phyloP scores from a whole-genome alignment of 1,284 basidiomycete species.

The Amylostereum areolatum region DNA sequence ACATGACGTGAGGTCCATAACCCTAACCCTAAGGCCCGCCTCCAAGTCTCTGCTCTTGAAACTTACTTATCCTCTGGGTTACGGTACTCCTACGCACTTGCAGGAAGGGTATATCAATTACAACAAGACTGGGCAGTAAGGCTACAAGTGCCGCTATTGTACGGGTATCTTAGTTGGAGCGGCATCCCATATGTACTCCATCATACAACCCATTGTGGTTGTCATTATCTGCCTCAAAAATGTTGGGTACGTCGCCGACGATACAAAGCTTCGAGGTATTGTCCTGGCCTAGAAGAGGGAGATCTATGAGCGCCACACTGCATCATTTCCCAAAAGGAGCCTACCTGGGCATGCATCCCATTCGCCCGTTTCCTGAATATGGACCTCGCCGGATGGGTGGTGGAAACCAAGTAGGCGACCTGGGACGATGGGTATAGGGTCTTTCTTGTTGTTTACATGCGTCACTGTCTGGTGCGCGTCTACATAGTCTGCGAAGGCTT shows the following conservation, averaged over 20 bases:
- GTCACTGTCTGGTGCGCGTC: slow-evolving; percentile 16
- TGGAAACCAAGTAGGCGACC: slow-evolving; percentile 25
- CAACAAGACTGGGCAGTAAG: too few relatives aligned
- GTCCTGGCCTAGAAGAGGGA: slow-evolving; percentile 40
- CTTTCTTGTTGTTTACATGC: slow-evolving; percentile 29
- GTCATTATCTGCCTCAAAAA: slow-evolving; percentile 33
- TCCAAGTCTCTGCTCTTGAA: too few relatives aligned
- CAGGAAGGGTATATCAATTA: too few relatives aligned
- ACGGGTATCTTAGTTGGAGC: neutral
- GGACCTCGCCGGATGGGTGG: slow-evolving; percentile 28
- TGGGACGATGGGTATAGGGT: slow-evolving; percentile 30
- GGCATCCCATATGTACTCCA: slow-evolving; percentile 47
- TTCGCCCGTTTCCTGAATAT: slow-evolving; percentile 21
- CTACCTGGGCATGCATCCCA: slow-evolving; percentile 36
- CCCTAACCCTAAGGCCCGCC: too few relatives aligned
- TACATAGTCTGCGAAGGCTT: slow-evolving; percentile 10
- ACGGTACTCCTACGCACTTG: too few relatives aligned
- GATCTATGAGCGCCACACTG: neutral
- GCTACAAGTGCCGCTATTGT: too few relatives aligned
- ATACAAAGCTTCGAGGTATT: slow-evolving; percentile 45
- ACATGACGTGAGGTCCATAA: too few relatives aligned
- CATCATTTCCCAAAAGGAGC: slow-evolving; percentile 3
- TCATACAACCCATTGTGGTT: slow-evolving; percentile 60
- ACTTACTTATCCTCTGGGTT: too few relatives aligned
- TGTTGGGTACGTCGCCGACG: slow-evolving; percentile 46